These are phyloP conservation scores for Daedalea quercina DNA, from an alignment of 768 basidiomycete genomes.

Conservation along the genomic window DNA sequence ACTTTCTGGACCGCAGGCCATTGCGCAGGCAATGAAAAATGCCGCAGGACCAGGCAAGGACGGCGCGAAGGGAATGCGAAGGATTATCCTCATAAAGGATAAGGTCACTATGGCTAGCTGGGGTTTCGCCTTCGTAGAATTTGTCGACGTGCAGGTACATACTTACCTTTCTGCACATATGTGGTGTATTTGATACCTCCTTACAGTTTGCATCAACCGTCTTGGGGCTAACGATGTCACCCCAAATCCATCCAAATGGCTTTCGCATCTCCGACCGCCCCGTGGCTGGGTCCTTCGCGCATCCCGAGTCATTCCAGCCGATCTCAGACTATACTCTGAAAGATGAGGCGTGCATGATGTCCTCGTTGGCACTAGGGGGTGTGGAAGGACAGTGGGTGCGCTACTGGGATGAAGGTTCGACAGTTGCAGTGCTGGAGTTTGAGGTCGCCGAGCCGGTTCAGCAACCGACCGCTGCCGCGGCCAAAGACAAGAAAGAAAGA, in stretches of 20 bases:
- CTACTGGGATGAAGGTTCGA: slow-evolving; percentile 91
- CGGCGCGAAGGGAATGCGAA: slow-evolving; percentile 80
- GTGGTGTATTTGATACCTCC: slow-evolving; percentile 10
- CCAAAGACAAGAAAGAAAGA: slow-evolving; percentile 55
- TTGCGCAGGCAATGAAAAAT: slow-evolving; percentile 74
- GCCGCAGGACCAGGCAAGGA: slow-evolving; percentile 75
- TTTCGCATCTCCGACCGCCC: slow-evolving; percentile 88
- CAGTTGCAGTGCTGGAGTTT: slow-evolving; percentile 69
- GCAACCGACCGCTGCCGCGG: slow-evolving; percentile 38
- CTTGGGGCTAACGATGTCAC: slow-evolving; percentile 81
- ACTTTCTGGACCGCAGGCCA: slow-evolving; percentile 81
- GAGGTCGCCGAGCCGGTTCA: slow-evolving; percentile 59
- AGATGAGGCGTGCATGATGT: slow-evolving; percentile 70
- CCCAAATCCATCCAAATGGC: slow-evolving; percentile 83
- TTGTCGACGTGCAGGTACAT: slow-evolving; percentile 74
- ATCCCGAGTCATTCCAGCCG: slow-evolving; percentile 84
- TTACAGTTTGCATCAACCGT: slow-evolving; percentile 74
- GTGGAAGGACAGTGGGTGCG: slow-evolving; percentile 67
- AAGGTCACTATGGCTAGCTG: slow-evolving; percentile 82
- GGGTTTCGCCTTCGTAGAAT: slow-evolving; percentile 93
- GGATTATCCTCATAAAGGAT: slow-evolving; percentile 87
- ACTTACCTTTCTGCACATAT: neutral
- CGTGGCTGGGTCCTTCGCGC: slow-evolving; percentile 89
- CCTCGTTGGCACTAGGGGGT: slow-evolving; percentile 64
- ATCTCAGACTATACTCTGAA: slow-evolving; percentile 66